phyloP scores from a whole-genome alignment of 768 basidiomycete species.

The Suillus paluster region DNA sequence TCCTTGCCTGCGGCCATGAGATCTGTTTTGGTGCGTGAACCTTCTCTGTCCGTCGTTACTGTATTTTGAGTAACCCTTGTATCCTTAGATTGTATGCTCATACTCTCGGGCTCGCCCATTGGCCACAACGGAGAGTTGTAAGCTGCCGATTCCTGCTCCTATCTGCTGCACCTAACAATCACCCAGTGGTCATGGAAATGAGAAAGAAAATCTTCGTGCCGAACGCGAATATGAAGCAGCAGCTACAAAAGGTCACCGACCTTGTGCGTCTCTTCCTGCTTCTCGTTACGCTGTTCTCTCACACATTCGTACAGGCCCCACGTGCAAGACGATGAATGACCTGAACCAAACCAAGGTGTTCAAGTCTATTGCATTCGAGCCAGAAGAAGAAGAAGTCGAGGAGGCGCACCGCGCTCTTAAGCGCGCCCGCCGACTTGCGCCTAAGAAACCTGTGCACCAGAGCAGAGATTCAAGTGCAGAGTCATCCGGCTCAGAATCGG shows the following conservation, averaged over 20 bases:
- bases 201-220: slow-evolving; percentile 55
- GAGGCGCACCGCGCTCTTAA: slow-evolving; percentile 40
- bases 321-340: slow-evolving; percentile 70
- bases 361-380: slow-evolving; percentile 69
- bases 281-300: neutral
- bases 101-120: slow-evolving; percentile 54
- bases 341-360: slow-evolving; percentile 56
- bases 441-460: slow-evolving; percentile 12
- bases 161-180: slow-evolving; percentile 1
- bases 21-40: slow-evolving; percentile 58
- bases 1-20: slow-evolving; percentile 71
- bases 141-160: slow-evolving; percentile 20
- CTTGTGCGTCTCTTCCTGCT: slow-evolving; percentile 47
- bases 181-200: slow-evolving; percentile 56
- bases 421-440: slow-evolving; percentile 23
- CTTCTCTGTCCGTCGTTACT: neutral
- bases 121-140: slow-evolving; percentile 66
- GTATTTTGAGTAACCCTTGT: neutral
- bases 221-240: slow-evolving; percentile 64
- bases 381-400: slow-evolving; percentile 59
- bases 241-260: slow-evolving; percentile 58
- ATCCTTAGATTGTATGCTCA: slow-evolving; percentile 55
- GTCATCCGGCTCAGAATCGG: slow-evolving; percentile 15
- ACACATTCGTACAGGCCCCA: slow-evolving; percentile 52
- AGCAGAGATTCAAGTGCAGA: slow-evolving; percentile 4